Conservation (phyloP, 73 alveolate species). For the Paramecium pentaurelia region DNA sequence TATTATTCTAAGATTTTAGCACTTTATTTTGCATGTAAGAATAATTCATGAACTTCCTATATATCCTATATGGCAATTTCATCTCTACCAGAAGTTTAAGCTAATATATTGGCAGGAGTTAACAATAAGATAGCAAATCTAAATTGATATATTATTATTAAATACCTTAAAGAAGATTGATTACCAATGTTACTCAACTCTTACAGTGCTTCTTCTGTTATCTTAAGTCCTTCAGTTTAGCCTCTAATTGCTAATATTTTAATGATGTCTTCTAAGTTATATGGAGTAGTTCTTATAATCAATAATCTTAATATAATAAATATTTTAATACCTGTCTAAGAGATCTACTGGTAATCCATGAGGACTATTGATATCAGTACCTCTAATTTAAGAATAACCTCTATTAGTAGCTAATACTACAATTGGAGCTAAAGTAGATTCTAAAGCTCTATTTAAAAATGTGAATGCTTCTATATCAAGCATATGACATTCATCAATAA, state of each 20-base stretch:
- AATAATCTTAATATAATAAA: slow-evolving; percentile 73
- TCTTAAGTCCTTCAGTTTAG: slow-evolving; percentile 91
- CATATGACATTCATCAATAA: slow-evolving; percentile 99
- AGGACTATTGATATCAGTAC: slow-evolving; percentile 97
- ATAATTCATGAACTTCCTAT: slow-evolving; percentile 90
- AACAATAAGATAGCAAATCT: slow-evolving; percentile 91
- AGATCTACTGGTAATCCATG: slow-evolving; percentile 99
- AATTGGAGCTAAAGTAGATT: slow-evolving; percentile 98
- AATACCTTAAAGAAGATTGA: slow-evolving; percentile 65
- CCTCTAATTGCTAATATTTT: slow-evolving; percentile 96
- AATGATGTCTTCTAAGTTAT: slow-evolving; percentile 96
- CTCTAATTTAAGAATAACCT: slow-evolving; percentile 95
- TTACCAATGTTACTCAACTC: slow-evolving; percentile 73
- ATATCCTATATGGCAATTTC: slow-evolving; percentile 74
- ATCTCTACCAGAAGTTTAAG: slow-evolving; percentile 94
- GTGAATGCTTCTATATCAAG: slow-evolving; percentile 99
- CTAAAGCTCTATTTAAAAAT: slow-evolving; percentile 95
- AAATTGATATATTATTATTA: slow-evolving; percentile 60
- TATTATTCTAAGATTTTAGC: slow-evolving; percentile 95
- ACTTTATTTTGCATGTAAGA: slow-evolving; percentile 97
- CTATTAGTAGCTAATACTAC: slow-evolving; percentile 98
- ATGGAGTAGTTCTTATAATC: slow-evolving; percentile 88
- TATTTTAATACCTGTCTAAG: slow-evolving; percentile 75
- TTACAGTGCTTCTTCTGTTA: slow-evolving; percentile 98
- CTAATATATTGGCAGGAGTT: slow-evolving; percentile 94